Evolutionary conservation across 2,329 filamentous ascomycete species (phyloP).

Genomic region (Aspergillus sp.): DNA sequence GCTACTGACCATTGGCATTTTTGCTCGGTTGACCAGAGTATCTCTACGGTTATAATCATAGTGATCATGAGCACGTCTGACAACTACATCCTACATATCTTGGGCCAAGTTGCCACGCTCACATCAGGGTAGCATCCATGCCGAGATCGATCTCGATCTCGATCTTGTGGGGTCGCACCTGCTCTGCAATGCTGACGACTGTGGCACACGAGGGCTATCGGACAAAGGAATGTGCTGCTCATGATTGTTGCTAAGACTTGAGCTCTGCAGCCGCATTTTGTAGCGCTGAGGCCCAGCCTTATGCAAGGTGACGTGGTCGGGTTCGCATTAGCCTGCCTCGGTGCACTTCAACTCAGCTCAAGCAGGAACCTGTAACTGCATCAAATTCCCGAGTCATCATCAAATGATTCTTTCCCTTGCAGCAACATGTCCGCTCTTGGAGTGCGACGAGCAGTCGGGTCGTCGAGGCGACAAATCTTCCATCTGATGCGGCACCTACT

Average conservation of each 20-base stretch:
- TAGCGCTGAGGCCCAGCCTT: not conserved
- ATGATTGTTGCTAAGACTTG: not conserved
- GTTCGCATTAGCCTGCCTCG: not conserved
- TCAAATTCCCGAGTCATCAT: not conserved
- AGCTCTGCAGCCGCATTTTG: not conserved
- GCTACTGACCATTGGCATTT: not conserved
- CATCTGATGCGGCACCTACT: constrained; percentile 16
- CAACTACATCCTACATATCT: not conserved
- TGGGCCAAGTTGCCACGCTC: not conserved
- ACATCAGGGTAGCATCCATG: not conserved
- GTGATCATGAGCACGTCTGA: not conserved
- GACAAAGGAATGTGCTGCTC: not conserved
- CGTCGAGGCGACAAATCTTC: constrained; percentile 17
- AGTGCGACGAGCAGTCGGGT: constrained; percentile 22
- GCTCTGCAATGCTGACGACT: not conserved
- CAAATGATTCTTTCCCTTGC: not conserved
- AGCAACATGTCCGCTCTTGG: constrained; percentile 27
- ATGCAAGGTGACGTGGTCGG: constrained; percentile 31
- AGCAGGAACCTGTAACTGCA: not conserved
- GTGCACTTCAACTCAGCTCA: constrained; percentile 1
- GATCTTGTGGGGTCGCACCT: not conserved
- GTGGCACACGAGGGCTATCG: not conserved
- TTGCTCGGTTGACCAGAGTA: not conserved
- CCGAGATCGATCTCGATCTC: not conserved
- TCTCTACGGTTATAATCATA: not conserved